Base-by-base conservation (phyloP, 805 yeast species). In the Metschnikowia kunwiensis region DNA sequence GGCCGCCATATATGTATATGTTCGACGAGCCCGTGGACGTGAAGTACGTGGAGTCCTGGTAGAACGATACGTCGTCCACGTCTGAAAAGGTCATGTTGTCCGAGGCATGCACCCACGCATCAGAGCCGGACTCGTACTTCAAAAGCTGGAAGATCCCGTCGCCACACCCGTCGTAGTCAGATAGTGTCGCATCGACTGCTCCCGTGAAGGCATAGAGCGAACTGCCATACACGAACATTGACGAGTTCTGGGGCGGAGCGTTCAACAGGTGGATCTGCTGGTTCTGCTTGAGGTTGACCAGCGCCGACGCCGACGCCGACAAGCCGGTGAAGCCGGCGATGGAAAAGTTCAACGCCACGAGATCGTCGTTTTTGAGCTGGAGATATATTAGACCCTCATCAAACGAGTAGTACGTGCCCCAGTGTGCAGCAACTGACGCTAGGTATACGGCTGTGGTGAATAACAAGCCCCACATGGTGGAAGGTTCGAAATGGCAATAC, bases 1-100 rank as follows among this genome's bases (percentile, higher is more conserved):
- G 25, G 0, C 86, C 86, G 2, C 84, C 83, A 48, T 74, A 79
- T 0, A 78, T 65, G 50, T 74, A 79, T 0, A 78, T 49, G 2
- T 69, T 58, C 12, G 60, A 53, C 6, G 60, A 47, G 7, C 47
- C 49, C 11, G 61, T 57, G 12, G 69, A 65, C 3, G 74, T 58
- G 36, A 79, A 51, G 34, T 74, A 62, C 0, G 75, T 55, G 1
- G 80, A 54, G 6, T 54, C 58, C 7, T 51, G 46, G 31, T 65
- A 66, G 37, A 43, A 65, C 2, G 59, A 51, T 2, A 49, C 45
- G 38, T 66, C 70, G 9, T 43, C 31, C 12, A 63, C 38, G 9
- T 40, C 53, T 14, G 51, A 44, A 23, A 47, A 51, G 23, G 55
- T 42, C 28, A 62, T 43, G 13, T 44, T 42, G n/a, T 39, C 29